Base-by-base conservation (phyloP, 2,329 filamentous ascomycete genomes). In the Fusarium sp. region DNA sequence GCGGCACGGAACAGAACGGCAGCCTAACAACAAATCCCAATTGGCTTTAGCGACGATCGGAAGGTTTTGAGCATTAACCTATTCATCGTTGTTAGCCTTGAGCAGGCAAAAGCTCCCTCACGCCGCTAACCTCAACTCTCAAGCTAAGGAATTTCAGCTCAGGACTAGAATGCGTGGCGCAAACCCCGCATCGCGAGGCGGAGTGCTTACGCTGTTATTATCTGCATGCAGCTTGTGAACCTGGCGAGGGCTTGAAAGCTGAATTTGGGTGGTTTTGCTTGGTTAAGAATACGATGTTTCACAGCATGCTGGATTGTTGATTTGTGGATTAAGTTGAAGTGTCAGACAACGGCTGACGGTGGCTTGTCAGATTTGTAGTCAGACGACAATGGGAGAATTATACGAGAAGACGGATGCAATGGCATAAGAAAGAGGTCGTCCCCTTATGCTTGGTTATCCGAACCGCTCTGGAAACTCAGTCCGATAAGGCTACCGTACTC, bases 101-200 rank as follows among this genome's bases (percentile, higher is more conserved):
- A 26, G 28, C 13, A 15, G 23, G 23, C 13, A 42, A 42, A 20
- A 20, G 8, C 20, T 41, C 8, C 11, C 34, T 6, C 15, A 16
- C 34, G 15, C 8, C 34, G 13, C 18, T 8, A 8, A 23, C 5
- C 13, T 11, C 13, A 31, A 33, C 6, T 16, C 18, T 12, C 31
- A 7, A 26, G 23, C 34, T 28, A 28, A 38, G 47, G 47, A 50
- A 50, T 50, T 18, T 50, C 47, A 50, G 47, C 47, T 50, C 47
- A 10, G 23, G 10, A 50, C 33, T 38, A 28, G 12, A 28, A 18
- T 16, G 9, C 9, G 33, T 38, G 47, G 47, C 23, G 33, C 26
- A 6, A 15, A 11, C 34, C 47, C 33, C 23, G 20, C 47, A 8
- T 11, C 7, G 16, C 18, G 10, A n/a, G n/a, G 3, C 15, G 5